Base-by-base conservation (phyloP, 1,284 basidiomycete genomes). In the Peniophora sp. region DNA sequence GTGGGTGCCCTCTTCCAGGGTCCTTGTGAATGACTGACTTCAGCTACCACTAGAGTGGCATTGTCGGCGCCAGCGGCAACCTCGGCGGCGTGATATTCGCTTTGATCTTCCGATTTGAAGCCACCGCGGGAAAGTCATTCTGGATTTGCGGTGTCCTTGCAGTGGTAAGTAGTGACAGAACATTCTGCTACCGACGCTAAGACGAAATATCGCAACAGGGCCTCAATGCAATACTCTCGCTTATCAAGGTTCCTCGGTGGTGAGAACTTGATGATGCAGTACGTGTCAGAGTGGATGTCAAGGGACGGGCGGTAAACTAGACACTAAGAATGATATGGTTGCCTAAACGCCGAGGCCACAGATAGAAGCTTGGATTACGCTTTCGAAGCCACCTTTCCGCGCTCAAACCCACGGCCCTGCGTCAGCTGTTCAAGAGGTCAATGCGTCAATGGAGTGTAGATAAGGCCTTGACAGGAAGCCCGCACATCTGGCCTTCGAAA, bases 61-160 rank as follows among this genome's bases (percentile, higher is more conserved):
- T 79, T 20, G 78, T 79, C 0, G 79, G 79, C 2, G 71, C 63
- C 2, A 67, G 72, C 49, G 79, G 79, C 11, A 80, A 79, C 55
- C 55, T 78, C 1, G 79, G 79, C 2, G 79, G 79, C 1, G 66
- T 81, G 24, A 44, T 75, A 18, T 79, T 74, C 42, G 71, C 75
- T 2, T 57, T 78, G 1, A 61, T 78, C 14, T 79, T 78, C 57
- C 66, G 78, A n/a, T 77, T 75, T 64, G 73, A 73, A 48, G 61
- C 71, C 0, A 51, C 68, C 18, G 18, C n/a, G 2, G 74, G 73
- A 11, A 72, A 70, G 52, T 66, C 73, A 0, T 74, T 75, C 52
- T 75, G 73, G 76, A 72, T 75, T 35, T 64, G 65, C 35, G 76
- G 75, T 1, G 53, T 66, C 2, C 60, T 77, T 6, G 54, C 61